Evolutionary conservation across 176 grass and related monocot genomes (phyloP).

Genomic region (Rhynchospora pubera): DNA sequence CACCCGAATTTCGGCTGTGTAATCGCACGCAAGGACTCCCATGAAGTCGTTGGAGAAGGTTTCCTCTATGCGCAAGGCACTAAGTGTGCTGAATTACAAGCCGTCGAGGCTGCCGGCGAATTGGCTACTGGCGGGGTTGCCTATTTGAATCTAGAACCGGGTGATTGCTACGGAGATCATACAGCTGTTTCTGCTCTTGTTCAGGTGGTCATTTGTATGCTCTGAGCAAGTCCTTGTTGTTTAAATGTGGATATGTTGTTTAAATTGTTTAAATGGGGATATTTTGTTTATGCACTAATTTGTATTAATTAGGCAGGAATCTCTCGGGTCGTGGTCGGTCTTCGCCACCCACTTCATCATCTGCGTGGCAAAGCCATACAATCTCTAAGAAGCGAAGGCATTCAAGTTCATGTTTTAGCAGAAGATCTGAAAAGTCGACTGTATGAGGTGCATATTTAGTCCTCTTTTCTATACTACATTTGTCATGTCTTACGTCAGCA

Average conservation of each 20-base stretch:
- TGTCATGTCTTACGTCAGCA: not conserved
- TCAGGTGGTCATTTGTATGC: conserved; percentile 40
- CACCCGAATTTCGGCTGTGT: conserved; percentile 94
- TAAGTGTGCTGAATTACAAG: conserved; percentile 70
- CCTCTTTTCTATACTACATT: not conserved
- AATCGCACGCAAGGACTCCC: conserved; percentile 28
- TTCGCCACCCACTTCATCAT: conserved; percentile 75
- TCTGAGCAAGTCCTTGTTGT: too few species aligned
- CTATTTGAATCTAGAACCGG: conserved; percentile 82
- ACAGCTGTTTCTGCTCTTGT: conserved; percentile 54
- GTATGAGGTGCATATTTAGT: conserved; percentile 39
- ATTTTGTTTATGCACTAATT: too few species aligned
- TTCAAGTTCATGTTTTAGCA: conserved; percentile 79
- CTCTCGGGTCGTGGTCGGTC: conserved; percentile 70
- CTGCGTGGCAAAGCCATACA: conserved; percentile 80
- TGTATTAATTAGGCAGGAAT: conserved; percentile 80
- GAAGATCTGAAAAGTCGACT: conserved; percentile 64
- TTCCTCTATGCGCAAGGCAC: conserved; percentile 95
- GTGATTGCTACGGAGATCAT: conserved; percentile 74
- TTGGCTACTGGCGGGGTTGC: conserved; percentile 54
- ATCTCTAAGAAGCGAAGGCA: conserved; percentile 64
- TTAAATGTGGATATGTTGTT: too few species aligned
- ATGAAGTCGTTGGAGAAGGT: conserved; percentile 50
- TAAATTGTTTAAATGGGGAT: too few species aligned
- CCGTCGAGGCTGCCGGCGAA: conserved; percentile 49